A percentile compares a stretch with the other conserved stretches of the same genome.
Conservation (phyloP, 805 yeast species). For the Kodamaea hsintzibuensis region DNA sequence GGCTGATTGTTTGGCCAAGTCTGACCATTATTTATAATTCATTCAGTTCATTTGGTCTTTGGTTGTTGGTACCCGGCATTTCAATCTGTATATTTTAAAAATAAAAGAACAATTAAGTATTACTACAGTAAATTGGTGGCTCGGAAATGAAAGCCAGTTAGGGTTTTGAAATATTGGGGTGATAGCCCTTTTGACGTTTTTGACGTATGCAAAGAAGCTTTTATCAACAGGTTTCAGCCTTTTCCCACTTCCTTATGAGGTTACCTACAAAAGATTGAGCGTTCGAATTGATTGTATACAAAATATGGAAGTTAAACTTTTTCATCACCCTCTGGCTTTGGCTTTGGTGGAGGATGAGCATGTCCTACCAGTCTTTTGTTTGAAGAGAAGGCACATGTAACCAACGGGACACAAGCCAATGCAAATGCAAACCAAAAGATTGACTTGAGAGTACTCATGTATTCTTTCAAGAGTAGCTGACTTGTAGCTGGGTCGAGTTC, state of each 20-base stretch:
- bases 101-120: neutral
- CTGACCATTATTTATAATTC: constrained; percentile 1
- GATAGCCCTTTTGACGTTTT: too few relatives aligned
- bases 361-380: constrained; percentile 40
- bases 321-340: neutral
- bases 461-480: constrained; percentile 27
- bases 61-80: constrained; percentile 3
- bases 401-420: constrained; percentile 29
- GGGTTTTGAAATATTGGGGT: too few relatives aligned
- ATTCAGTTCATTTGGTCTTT: neutral
- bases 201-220: too few relatives aligned
- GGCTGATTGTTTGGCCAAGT: neutral
- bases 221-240: too few relatives aligned
- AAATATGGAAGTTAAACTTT: neutral
- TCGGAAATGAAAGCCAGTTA: too few relatives aligned
- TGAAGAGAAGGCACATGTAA: constrained; percentile 39
- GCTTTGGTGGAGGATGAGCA: neutral
- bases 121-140: too few relatives aligned
- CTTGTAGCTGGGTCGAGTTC: constrained; percentile 23
- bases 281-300: neutral
- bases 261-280: too few relatives aligned
- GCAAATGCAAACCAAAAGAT: constrained; percentile 42
- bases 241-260: too few relatives aligned
- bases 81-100: constrained; percentile 1
- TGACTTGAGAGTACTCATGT: constrained; percentile 32